Evolutionary conservation across 2,329 filamentous ascomycete genomes (phyloP).

Genomic region (Hortaea werneckii): DNA sequence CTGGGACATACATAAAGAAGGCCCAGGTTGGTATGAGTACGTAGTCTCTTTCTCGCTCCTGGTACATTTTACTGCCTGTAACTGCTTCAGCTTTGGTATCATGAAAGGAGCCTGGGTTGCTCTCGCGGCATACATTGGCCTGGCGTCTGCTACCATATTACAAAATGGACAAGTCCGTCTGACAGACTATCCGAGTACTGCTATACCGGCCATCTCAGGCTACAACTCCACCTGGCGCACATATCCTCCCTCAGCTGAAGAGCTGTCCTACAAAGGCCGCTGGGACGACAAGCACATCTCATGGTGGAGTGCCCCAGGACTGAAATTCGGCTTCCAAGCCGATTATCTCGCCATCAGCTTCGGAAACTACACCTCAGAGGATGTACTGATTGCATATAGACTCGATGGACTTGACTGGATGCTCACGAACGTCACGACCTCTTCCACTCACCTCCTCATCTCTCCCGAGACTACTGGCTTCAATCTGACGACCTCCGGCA

Average conservation of each 20-base stretch:
- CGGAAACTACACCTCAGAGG: slow-evolving; percentile 40
- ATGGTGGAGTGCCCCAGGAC: slow-evolving; percentile 40
- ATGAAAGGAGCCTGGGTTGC: not conserved
- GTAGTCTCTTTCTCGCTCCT: too few species aligned
- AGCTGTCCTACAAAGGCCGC: slow-evolving; percentile 52
- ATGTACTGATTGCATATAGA: slow-evolving; percentile 48
- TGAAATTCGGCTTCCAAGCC: slow-evolving; percentile 48
- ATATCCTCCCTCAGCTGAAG: slow-evolving; percentile 42
- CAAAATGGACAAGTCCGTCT: slow-evolving; percentile 31
- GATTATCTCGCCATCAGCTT: slow-evolving; percentile 44
- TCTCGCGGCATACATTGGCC: not conserved
- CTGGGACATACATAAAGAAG: too few species aligned
- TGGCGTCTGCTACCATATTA: not conserved
- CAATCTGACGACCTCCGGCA: slow-evolving; percentile 31
- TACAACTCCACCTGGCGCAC: slow-evolving; percentile 33
- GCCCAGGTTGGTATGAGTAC: too few species aligned
- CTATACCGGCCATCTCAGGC: slow-evolving; percentile 20
- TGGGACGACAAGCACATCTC: slow-evolving; percentile 53
- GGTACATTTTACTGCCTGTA: too few species aligned
- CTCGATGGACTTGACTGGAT: slow-evolving; percentile 49
- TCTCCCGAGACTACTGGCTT: slow-evolving; percentile 36
- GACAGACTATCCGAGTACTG: slow-evolving; percentile 31
- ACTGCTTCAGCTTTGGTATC: too few species aligned
- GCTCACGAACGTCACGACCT: slow-evolving; percentile 50
- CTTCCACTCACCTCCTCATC: slow-evolving; percentile 47